A percentile compares a stretch with the other conserved stretches of the same genome.
These are phyloP conservation scores for Auriscalpium microsporum DNA, from an alignment of 768 basidiomycete species.

Conservation along the genomic window DNA sequence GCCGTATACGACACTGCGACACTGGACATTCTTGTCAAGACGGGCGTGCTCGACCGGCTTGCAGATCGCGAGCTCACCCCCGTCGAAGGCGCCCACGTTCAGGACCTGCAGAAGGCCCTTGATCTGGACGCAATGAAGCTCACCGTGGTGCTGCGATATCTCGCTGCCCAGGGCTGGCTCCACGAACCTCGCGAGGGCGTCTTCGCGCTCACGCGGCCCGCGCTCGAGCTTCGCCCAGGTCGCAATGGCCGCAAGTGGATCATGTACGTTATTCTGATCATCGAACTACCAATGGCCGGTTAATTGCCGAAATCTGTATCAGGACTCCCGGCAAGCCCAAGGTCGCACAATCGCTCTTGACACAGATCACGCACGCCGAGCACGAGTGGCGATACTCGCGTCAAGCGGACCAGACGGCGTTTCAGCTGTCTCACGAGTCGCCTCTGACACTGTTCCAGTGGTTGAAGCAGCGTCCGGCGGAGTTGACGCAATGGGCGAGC, in stretches of 20 bases:
- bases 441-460: slow-evolving; percentile 8
- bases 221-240: slow-evolving; percentile 12
- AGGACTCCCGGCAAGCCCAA: slow-evolving; percentile 13
- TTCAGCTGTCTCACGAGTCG: slow-evolving; percentile 6
- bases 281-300: neutral
- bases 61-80: neutral
- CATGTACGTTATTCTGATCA: slow-evolving; percentile 2
- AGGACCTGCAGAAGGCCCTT: slow-evolving; percentile 7
- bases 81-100: slow-evolving; percentile 7
- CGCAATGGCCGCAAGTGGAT: slow-evolving; percentile 11
- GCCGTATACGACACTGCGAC: slow-evolving; percentile 14
- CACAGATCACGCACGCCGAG: slow-evolving; percentile 11
- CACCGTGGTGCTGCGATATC: slow-evolving; percentile 12
- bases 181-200: slow-evolving; percentile 13
- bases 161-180: slow-evolving; percentile 15
- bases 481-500: slow-evolving; percentile 3
- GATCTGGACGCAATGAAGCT: slow-evolving; percentile 14
- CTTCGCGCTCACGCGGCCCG: slow-evolving; percentile 15
- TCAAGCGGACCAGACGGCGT: slow-evolving; percentile 6
- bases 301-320: neutral
- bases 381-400: slow-evolving; percentile 12
- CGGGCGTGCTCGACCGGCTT: slow-evolving; percentile 13
- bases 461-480: slow-evolving; percentile 6
- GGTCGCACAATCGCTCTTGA: slow-evolving; percentile 5
- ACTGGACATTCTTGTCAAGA: slow-evolving; percentile 13